phyloP scores from a whole-genome alignment of 148 eudicot species.

The Arctostaphylos glauca region DNA sequence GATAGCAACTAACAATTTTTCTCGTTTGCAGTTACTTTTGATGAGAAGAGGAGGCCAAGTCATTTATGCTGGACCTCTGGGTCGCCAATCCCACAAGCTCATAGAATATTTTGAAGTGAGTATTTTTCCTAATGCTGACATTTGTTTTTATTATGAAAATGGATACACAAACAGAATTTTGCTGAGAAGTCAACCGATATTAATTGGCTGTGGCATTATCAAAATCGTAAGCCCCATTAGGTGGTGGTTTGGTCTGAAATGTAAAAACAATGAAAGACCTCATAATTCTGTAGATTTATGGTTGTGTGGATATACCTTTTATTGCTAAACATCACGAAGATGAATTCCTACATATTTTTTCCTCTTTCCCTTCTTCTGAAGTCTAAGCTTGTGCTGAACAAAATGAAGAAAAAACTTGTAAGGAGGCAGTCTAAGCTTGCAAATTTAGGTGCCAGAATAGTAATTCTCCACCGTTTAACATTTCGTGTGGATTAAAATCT shows the following conservation, averaged over 20 bases:
- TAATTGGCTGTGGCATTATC: not conserved
- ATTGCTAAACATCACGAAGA: not conserved
- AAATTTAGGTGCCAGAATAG: not conserved
- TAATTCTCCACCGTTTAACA: not conserved
- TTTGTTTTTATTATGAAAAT: not conserved
- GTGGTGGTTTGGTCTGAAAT: too few relatives aligned
- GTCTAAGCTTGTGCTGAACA: not conserved
- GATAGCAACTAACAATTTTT: not conserved
- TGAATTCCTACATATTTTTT: not conserved
- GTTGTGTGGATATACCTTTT: not conserved
- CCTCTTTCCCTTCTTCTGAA: not conserved
- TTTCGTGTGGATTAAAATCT: not conserved
- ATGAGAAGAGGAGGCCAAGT: slow-evolving; percentile 82
- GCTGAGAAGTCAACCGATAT: not conserved
- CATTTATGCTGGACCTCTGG: slow-evolving; percentile 68
- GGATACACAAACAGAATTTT: not conserved
- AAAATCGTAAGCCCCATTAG: too few relatives aligned
- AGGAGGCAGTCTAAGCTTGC: not conserved
- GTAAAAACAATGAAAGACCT: not conserved
- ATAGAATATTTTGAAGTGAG: slow-evolving; percentile 72
- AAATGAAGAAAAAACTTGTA: not conserved
- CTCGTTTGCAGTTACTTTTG: slow-evolving; percentile 48
- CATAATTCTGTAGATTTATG: not conserved
- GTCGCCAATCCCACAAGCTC: slow-evolving; percentile 52
- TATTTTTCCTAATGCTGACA: slow-evolving; percentile 4